Evolutionary conservation across 2,329 filamentous ascomycete genomes (phyloP), one percentile per base, ranked within the genome.

Genomic region (Penicillium psychrosexuale): DNA sequence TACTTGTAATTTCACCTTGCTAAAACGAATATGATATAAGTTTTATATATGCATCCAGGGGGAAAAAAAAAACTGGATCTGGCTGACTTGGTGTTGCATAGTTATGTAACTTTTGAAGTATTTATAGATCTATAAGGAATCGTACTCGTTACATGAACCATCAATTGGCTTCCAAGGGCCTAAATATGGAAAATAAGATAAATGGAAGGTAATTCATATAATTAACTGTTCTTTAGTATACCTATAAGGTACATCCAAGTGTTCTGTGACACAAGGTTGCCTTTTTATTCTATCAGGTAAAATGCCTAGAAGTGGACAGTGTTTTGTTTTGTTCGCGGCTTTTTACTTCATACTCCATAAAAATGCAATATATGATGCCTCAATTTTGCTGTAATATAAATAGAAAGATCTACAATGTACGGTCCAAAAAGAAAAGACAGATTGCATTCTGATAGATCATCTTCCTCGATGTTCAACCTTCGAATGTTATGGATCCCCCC

Each of bases 381-480:
- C 30, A 34, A 6, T n/a, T 44, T 19, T 15, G 3, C 33, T 3
- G 4, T 17, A 45, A n/a, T 12, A 45, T n/a, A 34, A 33, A 45
- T 34, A 45, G 43, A 24, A 45, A 45, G 43, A 45, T 45, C 43
- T 45, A 19, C 33, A 38, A 38, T 19, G 33, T 13, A 19, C 8
- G 22, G 46, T 13, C 22, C 3, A 24, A 13, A 39, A 27, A 53
- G 40, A 5, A 49, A 44, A 47, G 37, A 15, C 24, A 36, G 17
- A 34, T 55, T 33, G 31, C 17, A 50, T 17, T 19, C 43, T 37
- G 43, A 52, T 39, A 39, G 30, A 31, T 36, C 30, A 37, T 57
- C 30, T 5, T 28, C 11, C 8, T 36, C 12, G 12, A 33, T 30
- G 27, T 48, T 38, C 34, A 27, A n/a, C 28, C 37, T 28, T 33